Evolutionary conservation across 176 grass and related monocot genomes (phyloP), one percentile per base, ranked within the genome.

Genomic region (Panicum miliaceum): DNA sequence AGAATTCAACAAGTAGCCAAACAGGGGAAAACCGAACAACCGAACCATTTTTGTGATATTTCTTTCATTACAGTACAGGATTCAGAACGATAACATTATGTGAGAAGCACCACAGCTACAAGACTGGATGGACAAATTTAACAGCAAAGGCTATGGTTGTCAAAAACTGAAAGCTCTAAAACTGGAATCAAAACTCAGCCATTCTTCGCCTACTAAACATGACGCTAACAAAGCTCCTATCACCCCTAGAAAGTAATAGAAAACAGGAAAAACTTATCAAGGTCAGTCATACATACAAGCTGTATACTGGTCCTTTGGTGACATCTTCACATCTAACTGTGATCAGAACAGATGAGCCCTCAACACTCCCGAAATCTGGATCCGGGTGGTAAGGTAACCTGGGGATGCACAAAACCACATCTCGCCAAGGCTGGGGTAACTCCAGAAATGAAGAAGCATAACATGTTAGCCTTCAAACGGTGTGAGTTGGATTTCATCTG

Each of bases 351-450:
- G n/a, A 22, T 3, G 26, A 73, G 43, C 70, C 61, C 76, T 70
- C 79, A 79, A 71, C 82, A 64, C 42, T 79, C 67, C 53, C 18
- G 34, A 59, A 42, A 40, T 59, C 63, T 53, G 78, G 69, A 76
- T 63, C 61, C 64, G 32, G 73, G 61, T 22, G 71, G 35, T 51
- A 38, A 66, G 85, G 81, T 73, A 71, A 85, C 84, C 77, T 75
- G 86, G 90, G 88, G 86, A 97, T 89, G 94, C 86, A 89, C 38
- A 92, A 97, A 91, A 86, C 65, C 72, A 71, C 90, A 91, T 88
- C 86, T 88, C 85, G 18, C 92, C 88, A 34, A 76, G 84, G 80
- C 71, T 68, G 38, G 52, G 27, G 64, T 20, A 75, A 77, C 59
- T 76, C 64, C n/a, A 45, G 64, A 64, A 76, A 80, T 25, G 8